Evolutionary conservation across 805 yeast genomes (phyloP).

Genomic region (Pichia eremophila): DNA sequence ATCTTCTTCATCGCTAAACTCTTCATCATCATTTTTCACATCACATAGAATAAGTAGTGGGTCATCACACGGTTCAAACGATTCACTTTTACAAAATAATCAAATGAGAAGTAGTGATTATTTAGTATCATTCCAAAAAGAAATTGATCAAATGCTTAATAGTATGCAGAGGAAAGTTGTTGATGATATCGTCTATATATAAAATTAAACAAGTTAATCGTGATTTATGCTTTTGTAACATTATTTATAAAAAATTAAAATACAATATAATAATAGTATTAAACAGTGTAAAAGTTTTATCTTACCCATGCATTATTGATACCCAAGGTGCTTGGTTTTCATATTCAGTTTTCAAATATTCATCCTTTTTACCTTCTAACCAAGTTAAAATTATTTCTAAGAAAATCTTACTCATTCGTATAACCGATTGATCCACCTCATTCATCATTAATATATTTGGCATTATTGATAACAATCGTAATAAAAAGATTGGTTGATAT

Average conservation of each 20-base stretch:
- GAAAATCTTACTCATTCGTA: slow-evolving; percentile 44
- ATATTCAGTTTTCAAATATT: slow-evolving; percentile 32
- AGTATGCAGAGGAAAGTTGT: slow-evolving; percentile 12
- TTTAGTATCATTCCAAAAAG: slow-evolving; percentile 1
- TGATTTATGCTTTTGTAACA: too few relatives aligned
- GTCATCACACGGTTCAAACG: background rate
- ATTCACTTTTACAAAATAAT: too few relatives aligned
- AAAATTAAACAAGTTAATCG: background rate
- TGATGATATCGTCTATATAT: slow-evolving; percentile 13
- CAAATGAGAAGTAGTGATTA: background rate
- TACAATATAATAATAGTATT: too few relatives aligned
- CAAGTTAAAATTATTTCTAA: slow-evolving; percentile 46
- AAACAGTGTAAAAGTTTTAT: too few relatives aligned
- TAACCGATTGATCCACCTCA: slow-evolving; percentile 69
- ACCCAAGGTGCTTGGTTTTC: slow-evolving; percentile 38
- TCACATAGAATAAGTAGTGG: background rate
- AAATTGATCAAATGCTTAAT: slow-evolving; percentile 8
- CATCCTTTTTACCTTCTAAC: slow-evolving; percentile 35
- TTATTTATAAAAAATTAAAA: too few relatives aligned
- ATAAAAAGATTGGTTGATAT: slow-evolving; percentile 77
- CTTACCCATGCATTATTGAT: slow-evolving; percentile 7
- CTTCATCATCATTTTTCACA: background rate
- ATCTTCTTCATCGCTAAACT: background rate
- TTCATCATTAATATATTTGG: slow-evolving; percentile 81
- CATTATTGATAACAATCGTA: slow-evolving; percentile 65